Evolutionary conservation across 176 grass and related monocot genomes (phyloP).

Genomic region (Avena sativa): DNA sequence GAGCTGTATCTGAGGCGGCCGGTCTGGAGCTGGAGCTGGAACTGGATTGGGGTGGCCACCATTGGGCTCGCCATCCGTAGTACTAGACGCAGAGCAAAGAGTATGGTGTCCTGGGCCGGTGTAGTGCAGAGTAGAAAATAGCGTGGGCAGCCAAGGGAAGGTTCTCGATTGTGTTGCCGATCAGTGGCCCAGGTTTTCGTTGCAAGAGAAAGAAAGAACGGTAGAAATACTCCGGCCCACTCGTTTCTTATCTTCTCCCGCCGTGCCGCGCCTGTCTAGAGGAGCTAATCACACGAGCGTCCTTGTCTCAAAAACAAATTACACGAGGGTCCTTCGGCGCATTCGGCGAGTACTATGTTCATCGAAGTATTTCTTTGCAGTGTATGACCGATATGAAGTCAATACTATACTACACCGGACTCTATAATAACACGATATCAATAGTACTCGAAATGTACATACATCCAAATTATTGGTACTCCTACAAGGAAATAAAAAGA

Average conservation of each 20-base stretch:
- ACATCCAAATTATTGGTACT: too few relatives aligned
- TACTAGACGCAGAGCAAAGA: not conserved
- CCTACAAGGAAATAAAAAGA: too few relatives aligned
- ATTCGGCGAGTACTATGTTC: too few relatives aligned
- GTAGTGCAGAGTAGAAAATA: not conserved
- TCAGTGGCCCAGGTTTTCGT: slow-evolving; percentile 45
- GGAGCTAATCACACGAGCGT: too few relatives aligned
- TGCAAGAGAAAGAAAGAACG: too few relatives aligned
- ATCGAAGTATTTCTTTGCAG: too few relatives aligned
- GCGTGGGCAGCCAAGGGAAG: not conserved
- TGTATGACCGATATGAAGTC: too few relatives aligned
- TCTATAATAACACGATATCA: too few relatives aligned
- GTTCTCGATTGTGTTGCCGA: not conserved
- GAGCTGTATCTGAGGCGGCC: slow-evolving; percentile 31
- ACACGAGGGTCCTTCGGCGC: too few relatives aligned
- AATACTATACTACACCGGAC: too few relatives aligned
- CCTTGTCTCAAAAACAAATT: too few relatives aligned
- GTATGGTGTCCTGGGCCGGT: not conserved
- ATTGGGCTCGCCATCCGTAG: slow-evolving; percentile 61
- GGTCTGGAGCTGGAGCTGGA: slow-evolving; percentile 40
- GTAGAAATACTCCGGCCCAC: slow-evolving; percentile 30
- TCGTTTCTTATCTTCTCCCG: slow-evolving; percentile 47
- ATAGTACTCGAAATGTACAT: too few relatives aligned
- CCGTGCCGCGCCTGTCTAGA: not conserved
- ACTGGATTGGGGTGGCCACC: slow-evolving; percentile 36